Evolutionary conservation across 352 stramenopile species (phyloP), one percentile per base, ranked within the genome.

Genomic region (Phytopythium sindhum): DNA sequence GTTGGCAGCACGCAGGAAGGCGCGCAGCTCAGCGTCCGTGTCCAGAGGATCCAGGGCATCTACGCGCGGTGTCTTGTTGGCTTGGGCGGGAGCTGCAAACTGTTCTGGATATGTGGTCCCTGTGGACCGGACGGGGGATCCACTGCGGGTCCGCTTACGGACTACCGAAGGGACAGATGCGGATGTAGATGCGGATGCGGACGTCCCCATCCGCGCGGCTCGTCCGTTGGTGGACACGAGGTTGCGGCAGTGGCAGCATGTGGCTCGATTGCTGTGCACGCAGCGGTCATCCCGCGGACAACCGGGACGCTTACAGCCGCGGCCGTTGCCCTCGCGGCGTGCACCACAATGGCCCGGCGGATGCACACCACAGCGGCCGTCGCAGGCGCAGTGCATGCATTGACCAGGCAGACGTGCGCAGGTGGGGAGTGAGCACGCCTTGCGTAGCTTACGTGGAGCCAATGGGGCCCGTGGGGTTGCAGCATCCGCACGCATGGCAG

Each of bases 321-420:
- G 76, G 47, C 79, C 84, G 23, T 73, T 87, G 48, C 84, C 84
- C 42, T 92, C 84, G 31, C 84, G 72, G 2, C 79, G 75, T 39
- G 81, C 74, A 45, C 83, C 83, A 63, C 83, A 92, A 48, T 56
- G 78, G 19, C 83, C 83, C 6, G 66, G 45, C 44, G 65, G 68
- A 66, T 92, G 83, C 26, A 73, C 73, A 24, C 83, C 83, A 60
- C 83, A 92, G 24, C 76, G 75, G 37, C 84, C 84, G 65, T 92
- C 84, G 57, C 84, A 92, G n/a, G 84, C 86, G 73, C 84, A 91
- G 68, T 91, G 83, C 83, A 91, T 91, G 70, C 83, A 91, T 57
- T 84, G 80, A 52, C 81, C 80, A 0, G 73, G 79, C 31, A 68
- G 67, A 48, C 73, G 77, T 33, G 68, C 70, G 69, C 83, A 91